These are phyloP conservation scores for Raphidocelis subcapitata DNA, from an alignment of 139 green algal species.

Conservation along the genomic window DNA sequence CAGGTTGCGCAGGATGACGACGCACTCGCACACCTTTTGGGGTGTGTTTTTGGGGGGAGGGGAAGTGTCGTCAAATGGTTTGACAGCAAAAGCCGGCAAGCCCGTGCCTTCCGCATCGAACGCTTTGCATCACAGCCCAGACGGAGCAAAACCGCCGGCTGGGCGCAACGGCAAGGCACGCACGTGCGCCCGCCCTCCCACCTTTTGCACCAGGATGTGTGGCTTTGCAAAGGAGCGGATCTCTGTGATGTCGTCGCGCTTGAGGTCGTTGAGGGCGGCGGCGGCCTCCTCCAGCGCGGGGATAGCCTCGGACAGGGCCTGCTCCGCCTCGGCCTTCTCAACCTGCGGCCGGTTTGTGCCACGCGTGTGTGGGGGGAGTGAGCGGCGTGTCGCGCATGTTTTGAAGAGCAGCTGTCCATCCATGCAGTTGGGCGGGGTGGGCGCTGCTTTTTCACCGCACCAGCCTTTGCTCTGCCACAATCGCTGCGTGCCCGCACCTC, in stretches of 20 bases:
- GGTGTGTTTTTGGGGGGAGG: constrained; percentile 23
- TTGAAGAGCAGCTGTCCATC: constrained; percentile 8
- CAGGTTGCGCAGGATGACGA: constrained; percentile 79
- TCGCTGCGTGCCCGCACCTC: background rate
- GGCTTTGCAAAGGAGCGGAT: constrained; percentile 89
- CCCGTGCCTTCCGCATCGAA: no score
- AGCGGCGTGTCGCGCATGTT: no score
- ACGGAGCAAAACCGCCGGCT: no score
- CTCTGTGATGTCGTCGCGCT: constrained; percentile 91
- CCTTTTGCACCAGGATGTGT: constrained; percentile 82
- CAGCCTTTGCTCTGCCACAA: no score
- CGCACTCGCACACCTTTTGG: constrained; percentile 90
- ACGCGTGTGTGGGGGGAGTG: no score
- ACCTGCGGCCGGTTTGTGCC: constrained; percentile 39
- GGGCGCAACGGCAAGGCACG: no score
- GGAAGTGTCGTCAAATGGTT: no score
- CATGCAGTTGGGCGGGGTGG: background rate
- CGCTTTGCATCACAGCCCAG: no score
- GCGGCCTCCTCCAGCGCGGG: constrained; percentile 83
- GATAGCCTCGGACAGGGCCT: constrained; percentile 80
- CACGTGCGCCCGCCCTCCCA: constrained; percentile 3
- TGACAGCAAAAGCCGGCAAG: no score
- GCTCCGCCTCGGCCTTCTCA: constrained; percentile 87
- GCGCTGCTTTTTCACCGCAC: no score
- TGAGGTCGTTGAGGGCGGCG: constrained; percentile 79